phyloP scores from a whole-genome alignment of 768 basidiomycete genomes.

The Cystofilobasidium bisporidii region DNA sequence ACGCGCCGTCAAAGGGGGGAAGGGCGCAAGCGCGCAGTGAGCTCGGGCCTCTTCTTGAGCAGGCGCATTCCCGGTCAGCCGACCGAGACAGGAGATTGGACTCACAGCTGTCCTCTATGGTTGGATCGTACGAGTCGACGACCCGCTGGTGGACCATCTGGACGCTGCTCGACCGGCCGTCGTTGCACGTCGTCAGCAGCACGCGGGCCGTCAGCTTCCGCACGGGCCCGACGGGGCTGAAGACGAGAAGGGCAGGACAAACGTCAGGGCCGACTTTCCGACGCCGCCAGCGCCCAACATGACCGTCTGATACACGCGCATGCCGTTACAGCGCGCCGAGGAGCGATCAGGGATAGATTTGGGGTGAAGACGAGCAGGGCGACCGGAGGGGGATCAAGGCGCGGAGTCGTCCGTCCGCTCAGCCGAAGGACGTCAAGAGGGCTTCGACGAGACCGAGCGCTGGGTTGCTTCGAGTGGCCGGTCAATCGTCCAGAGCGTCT shows the following conservation, averaged over 20 bases:
- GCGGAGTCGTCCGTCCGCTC: too few relatives aligned
- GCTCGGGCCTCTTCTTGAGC: not conserved
- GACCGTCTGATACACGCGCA: constrained; percentile 11
- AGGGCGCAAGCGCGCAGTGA: too few relatives aligned
- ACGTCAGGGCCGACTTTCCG: constrained; percentile 16
- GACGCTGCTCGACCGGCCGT: not conserved
- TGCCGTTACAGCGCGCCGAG: not conserved
- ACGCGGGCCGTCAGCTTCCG: not conserved
- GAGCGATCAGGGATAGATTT: too few relatives aligned
- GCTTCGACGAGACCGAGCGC: too few relatives aligned
- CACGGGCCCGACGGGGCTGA: not conserved
- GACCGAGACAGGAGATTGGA: too few relatives aligned
- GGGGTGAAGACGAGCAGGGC: too few relatives aligned
- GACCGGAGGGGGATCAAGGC: too few relatives aligned
- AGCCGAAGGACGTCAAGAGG: too few relatives aligned
- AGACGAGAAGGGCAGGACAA: not conserved
- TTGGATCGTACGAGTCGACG: constrained; percentile 23
- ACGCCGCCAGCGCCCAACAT: constrained; percentile 21
- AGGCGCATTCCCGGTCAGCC: too few relatives aligned
- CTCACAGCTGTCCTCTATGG: constrained; percentile 12
- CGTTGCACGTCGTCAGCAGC: not conserved
- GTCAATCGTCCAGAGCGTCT: too few relatives aligned
- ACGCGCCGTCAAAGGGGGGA: not conserved
- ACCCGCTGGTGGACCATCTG: constrained; percentile 1
- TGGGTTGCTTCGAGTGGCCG: too few relatives aligned